Conservation (phyloP, 2,329 filamentous ascomycete species). For the Calonectria henricotiae region DNA sequence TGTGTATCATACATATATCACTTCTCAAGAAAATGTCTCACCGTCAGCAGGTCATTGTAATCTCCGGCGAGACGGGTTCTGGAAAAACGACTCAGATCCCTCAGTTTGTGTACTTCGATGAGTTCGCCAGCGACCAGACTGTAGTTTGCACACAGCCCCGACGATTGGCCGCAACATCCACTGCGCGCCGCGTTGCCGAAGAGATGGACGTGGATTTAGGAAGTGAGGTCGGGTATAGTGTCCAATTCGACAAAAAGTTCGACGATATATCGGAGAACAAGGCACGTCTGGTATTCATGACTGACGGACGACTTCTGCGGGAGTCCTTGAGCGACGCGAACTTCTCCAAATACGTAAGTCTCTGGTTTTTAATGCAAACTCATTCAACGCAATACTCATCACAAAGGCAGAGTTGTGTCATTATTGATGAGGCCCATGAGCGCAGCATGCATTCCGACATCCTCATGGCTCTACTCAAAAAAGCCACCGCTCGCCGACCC, state of each 20-base stretch:
- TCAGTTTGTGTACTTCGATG: not conserved
- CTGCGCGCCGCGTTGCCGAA: not conserved
- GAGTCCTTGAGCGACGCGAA: not conserved
- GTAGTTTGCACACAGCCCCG: not conserved
- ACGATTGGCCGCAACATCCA: not conserved
- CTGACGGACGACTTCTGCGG: not conserved
- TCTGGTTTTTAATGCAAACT: not conserved
- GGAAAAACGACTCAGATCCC: constrained; percentile 3
- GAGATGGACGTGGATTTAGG: not conserved
- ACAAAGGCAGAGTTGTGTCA: not conserved
- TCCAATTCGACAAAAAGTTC: not conserved
- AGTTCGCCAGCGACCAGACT: not conserved
- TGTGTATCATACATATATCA: not conserved
- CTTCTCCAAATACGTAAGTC: not conserved
- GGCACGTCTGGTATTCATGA: not conserved
- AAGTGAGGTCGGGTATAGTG: not conserved
- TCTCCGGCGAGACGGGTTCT: not conserved
- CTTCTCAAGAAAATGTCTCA: no score
- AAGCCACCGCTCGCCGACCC: not conserved
- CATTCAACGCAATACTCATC: not conserved
- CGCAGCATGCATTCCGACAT: not conserved
- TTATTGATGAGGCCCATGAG: not conserved
- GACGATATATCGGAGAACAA: no score
- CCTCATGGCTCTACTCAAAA: not conserved
- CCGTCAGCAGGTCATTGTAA: not conserved